Conservation (phyloP, 768 basidiomycete species). For the Neoboletus subvelutipes region DNA sequence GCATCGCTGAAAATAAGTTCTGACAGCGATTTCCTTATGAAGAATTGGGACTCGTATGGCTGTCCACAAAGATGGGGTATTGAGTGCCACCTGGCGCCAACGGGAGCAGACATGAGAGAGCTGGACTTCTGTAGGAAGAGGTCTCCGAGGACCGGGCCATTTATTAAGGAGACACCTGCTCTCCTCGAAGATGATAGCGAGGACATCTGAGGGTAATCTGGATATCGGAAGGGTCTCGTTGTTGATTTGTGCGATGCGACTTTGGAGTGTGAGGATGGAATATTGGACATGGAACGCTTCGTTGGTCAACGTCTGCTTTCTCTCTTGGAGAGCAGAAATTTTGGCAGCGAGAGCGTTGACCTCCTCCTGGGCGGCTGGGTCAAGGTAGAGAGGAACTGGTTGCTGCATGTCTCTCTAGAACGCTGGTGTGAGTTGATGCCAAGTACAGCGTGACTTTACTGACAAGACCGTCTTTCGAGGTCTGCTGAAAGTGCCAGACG, state of each 20-base stretch:
- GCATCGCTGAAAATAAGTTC: constrained; percentile 33
- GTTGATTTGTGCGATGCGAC: constrained; percentile 33
- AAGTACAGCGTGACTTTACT: constrained; percentile 20
- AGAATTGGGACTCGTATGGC: constrained; percentile 34
- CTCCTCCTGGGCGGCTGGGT: constrained; percentile 26
- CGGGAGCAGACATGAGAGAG: constrained; percentile 36
- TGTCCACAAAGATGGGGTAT: constrained; percentile 37
- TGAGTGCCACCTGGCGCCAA: constrained; percentile 38
- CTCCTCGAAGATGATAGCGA: constrained; percentile 36
- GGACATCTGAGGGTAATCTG: constrained; percentile 32
- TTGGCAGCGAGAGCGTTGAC: constrained; percentile 22
- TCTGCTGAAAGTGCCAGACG: constrained; percentile 2
- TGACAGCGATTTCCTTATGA: constrained; percentile 28
- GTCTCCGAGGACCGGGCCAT: constrained; percentile 29
- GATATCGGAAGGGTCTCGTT: constrained; percentile 32
- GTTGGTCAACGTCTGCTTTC: constrained; percentile 20
- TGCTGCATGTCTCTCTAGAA: constrained; percentile 27
- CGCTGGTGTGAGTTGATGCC: constrained; percentile 18
- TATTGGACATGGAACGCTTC: constrained; percentile 28
- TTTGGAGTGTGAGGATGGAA: constrained; percentile 31
- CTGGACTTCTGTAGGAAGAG: constrained; percentile 34
- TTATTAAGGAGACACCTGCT: constrained; percentile 27
- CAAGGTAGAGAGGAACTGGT: constrained; percentile 10
- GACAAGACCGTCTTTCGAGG: constrained; percentile 24
- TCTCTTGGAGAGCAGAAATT: constrained; percentile 23